Evolutionary conservation across 2,329 filamentous ascomycete species (phyloP), one percentile per base, ranked within the genome.

Genomic region (Arthrobotrys megalospora): DNA sequence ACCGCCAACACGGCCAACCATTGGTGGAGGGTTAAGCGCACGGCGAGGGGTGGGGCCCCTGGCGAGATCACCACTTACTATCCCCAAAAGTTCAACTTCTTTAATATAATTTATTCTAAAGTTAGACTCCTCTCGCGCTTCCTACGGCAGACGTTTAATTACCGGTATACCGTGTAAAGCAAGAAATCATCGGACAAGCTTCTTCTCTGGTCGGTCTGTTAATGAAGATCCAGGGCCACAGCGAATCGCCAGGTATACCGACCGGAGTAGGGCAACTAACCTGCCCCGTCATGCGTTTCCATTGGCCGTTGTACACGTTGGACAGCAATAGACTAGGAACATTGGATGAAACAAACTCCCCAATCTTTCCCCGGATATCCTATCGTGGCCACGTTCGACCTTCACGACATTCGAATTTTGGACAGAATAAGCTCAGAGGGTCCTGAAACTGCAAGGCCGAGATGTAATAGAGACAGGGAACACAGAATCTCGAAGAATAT

Each of bases 71-170:
- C 34, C 48, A 24, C 19, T 19, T 14, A 7, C 36, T 10, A 28
- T 38, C 10, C 34, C 52, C 48, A 43, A 52, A 50, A 45, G n/a
- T 11, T 65, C 52, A 24, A 24, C n/a, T 10, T 53, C 28, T 41
- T 38, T 58, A 60, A 60, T 60, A 60, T 60, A 43, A 60, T 24
- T 24, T 43, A 41, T 71, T 65, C 73, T 77, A 77, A 71, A 77
- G 66, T 77, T 77, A 77, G 73, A 32, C 48, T 11, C n/a, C 50
- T 12, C 52, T 55, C 73, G 73, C 73, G 73, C 73, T 77, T 77
- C 55, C 60, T 70, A 45, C 53, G 43, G 60, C 60, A 71, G 11
- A 60, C 41, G 16, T 52, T 47, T 50, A 77, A 71, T 65, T 69
- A 69, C 65, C 50, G 28, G 28, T 53, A 53, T 32, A 53, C 24